Evolutionary conservation across 768 basidiomycete genomes (phyloP).

Genomic region (Pleurotus ostreatus): DNA sequence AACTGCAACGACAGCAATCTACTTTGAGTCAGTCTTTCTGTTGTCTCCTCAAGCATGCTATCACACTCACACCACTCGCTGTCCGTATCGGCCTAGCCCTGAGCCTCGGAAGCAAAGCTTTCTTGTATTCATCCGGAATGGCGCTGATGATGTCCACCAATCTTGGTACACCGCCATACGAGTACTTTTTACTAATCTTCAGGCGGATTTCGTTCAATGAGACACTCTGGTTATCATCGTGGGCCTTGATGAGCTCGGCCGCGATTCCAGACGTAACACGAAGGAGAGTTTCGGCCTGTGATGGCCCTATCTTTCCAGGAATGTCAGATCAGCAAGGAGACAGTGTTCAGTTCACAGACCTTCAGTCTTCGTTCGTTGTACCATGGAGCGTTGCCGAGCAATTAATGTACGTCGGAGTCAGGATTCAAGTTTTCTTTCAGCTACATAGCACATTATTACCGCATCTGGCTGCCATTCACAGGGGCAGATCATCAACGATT

Average conservation of each 20-base stretch:
- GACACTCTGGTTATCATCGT: slow-evolving; percentile 72
- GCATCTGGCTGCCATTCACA: too few relatives aligned
- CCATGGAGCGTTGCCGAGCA: not conserved
- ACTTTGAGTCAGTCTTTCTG: not conserved
- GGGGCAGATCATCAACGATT: too few relatives aligned
- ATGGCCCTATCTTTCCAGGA: slow-evolving; percentile 46
- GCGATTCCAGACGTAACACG: slow-evolving; percentile 94
- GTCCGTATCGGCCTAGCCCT: slow-evolving; percentile 94
- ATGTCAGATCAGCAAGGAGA: not conserved
- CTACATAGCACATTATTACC: too few relatives aligned
- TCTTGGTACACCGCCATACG: slow-evolving; percentile 81
- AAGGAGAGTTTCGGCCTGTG: slow-evolving; percentile 86
- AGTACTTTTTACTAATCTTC: slow-evolving; percentile 87
- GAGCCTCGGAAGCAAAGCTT: slow-evolving; percentile 82
- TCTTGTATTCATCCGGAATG: slow-evolving; percentile 96
- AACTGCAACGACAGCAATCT: slow-evolving; percentile 99
- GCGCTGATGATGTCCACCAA: slow-evolving; percentile 98
- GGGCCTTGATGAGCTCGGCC: slow-evolving; percentile 85
- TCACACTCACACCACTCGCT: slow-evolving; percentile 80
- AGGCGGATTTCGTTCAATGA: slow-evolving; percentile 87
- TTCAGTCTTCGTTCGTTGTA: slow-evolving; percentile 3
- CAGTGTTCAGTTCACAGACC: not conserved
- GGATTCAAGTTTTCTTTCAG: not conserved
- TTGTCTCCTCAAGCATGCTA: not conserved
- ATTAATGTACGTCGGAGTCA: not conserved